Evolutionary conservation across 148 eudicot genomes (phyloP), one percentile per base, ranked within the genome.

Genomic region (Persicaria maculosa): DNA sequence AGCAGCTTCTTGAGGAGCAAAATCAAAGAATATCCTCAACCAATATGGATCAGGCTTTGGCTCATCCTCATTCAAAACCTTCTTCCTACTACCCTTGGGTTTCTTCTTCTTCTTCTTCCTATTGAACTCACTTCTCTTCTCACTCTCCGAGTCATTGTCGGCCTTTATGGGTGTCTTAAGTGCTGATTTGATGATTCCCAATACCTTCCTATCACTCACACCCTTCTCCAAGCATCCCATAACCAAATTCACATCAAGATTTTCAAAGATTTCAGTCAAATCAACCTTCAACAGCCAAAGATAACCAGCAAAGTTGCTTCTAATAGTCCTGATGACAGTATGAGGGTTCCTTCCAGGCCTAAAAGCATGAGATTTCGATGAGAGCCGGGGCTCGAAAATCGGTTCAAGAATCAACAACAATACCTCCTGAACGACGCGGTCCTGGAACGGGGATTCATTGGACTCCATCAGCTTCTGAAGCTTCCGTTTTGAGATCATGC

Each of bases 21-120:
- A 95, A 76, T 83, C 83, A 73, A 77, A 90, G 72, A 95, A 95
- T 25, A 85, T 80, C 74, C 94, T 83, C 54, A 95, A 77, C 99
- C 99, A 95, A 84, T 90, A 95, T 0, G 97, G 99, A 72, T 95
- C 97, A 1, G 97, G 99, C 68, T 92, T 95, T 2, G 99, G 93
- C 83, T 90, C 99, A 84, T 90, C 81, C 45, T 86, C 87, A 71
- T 78, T 79, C 85, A 92, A 76, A 81, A 89, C 74, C 77, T 81
- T 89, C 80, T 89, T 87, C 80, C 70, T 85, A 43, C 81, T 86
- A 50, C 80, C 80, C 77, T 74, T 86, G 47, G 76, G 80, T 78
- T 81, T 90, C 64, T 72, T 85, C 83, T 79, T 85, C 79, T 69
- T 89, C 78, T 52, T 85, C 44, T 73, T 83, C 68, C 68, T 72